Conservation (phyloP, 768 basidiomycete species). For the Amanita molliuscula region DNA sequence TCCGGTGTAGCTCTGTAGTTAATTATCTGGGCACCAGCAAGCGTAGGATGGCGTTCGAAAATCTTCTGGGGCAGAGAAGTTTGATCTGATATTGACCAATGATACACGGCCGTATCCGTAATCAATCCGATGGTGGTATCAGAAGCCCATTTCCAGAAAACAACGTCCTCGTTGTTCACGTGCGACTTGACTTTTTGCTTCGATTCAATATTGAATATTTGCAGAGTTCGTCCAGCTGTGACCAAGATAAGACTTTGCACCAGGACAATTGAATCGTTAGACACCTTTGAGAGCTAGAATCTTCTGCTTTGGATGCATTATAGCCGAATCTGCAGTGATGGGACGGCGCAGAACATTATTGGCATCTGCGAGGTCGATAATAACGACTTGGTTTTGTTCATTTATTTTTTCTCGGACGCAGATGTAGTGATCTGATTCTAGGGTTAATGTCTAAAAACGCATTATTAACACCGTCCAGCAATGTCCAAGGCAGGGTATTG, state of each 20-base stretch:
- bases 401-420: conserved; percentile 94
- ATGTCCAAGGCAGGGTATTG: conserved; percentile 4
- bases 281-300: conserved; percentile 90
- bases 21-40: conserved; percentile 93
- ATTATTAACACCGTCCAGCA: neutral
- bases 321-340: conserved; percentile 97
- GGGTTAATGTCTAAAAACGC: conserved; percentile 63
- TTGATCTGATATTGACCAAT: conserved; percentile 75
- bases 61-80: conserved; percentile 82
- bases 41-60: conserved; percentile 93
- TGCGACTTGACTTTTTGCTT: conserved; percentile 98
- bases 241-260: conserved; percentile 6
- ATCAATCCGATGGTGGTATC: conserved; percentile 90
- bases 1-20: conserved; percentile 91
- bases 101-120: conserved; percentile 86
- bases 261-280: conserved; percentile 12
- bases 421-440: conserved; percentile 97
- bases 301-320: conserved; percentile 97
- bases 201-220: conserved; percentile 96
- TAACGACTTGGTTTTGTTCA: conserved; percentile 96
- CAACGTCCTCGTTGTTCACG: conserved; percentile 84
- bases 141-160: conserved; percentile 99
- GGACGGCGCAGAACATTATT: conserved; percentile 95
- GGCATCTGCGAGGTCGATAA: conserved; percentile 94
- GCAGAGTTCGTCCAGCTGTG: conserved; percentile 84